Base-by-base conservation (phyloP, 371 early-diverging fungal genomes). In the Saksenaea vasiformis region DNA sequence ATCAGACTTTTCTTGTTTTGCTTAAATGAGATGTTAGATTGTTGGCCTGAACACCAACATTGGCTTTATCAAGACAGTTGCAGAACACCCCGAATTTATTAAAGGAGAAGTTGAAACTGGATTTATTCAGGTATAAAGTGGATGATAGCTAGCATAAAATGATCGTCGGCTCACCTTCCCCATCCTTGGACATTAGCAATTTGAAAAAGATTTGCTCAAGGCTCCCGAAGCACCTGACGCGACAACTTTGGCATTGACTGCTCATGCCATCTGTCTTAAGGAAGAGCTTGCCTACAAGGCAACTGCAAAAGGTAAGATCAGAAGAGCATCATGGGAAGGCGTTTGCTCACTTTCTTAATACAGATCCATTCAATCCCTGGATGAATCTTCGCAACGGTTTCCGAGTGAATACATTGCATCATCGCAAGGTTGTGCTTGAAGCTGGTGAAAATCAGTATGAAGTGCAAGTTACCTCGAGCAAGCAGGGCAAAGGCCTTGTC, bases 11-110 rank as follows among this genome's bases (percentile, higher is more conserved):
- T 9, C 22, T n/a, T n/a, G 11, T 22, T 22, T 22, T 22, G 19
- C 9, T 47, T 7, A 55, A 19, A 19, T 34, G 13, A 11, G 11
- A 2, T 60, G 35, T 51, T 66, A 87, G 84, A 86, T 96, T 36
- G 95, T 91, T 11, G 98, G 98, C 1, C 80, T 91, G 56, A 87
- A 91, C 69, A 98, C 97, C 44, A 98, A 98, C 82, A 93, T 98
- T 62, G 89, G 87, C 35, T 98, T 98, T 69, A 79, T 98, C 62
- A 88, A 89, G 66, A 82, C 81, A 1, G 86, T 98, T 8, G 86
- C 91, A 0, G 68, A 86, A 10, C 93, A 94, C 72, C 92, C 91
- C 4, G 91, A 88, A 27, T 97, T 97, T 68, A 87, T 92, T 60
- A 83, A 84, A 39, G 98, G 91, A 27, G 89, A 95, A 61, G 93